A percentile compares a stretch with the other conserved stretches of the same genome.
These are phyloP conservation scores for Podaxis rugospora DNA, from an alignment of 768 basidiomycete species.

Conservation along the genomic window DNA sequence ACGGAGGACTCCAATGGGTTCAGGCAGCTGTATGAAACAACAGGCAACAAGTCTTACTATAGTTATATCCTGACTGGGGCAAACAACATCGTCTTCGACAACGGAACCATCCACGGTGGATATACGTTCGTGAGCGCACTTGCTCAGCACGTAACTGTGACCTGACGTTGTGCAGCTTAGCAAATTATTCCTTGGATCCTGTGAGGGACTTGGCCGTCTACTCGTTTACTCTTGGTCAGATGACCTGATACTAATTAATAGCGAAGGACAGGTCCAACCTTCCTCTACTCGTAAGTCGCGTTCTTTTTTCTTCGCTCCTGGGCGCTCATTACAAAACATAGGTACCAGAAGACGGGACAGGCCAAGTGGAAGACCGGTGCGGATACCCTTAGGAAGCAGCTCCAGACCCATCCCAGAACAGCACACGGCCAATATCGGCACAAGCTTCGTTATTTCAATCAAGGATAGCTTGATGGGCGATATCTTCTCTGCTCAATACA, in stretches of 20 bases:
- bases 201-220: conserved; percentile 21
- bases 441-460: conserved; percentile 35
- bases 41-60: conserved; percentile 37
- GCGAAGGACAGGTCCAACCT: conserved; percentile 32
- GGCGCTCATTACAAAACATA: conserved; percentile 10
- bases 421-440: conserved; percentile 44
- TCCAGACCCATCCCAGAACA: conserved; percentile 38
- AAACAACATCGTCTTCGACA: conserved; percentile 32
- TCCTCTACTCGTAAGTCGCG: conserved; percentile 30
- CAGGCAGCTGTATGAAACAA: conserved; percentile 31
- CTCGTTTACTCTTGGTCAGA: neutral
- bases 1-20: conserved; percentile 38
- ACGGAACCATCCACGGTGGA: conserved; percentile 33
- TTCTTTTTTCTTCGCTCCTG: neutral
- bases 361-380: conserved; percentile 40
- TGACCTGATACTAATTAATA: neutral
- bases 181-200: conserved; percentile 31
- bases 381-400: conserved; percentile 31
- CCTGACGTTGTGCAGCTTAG: conserved; percentile 17
- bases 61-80: conserved; percentile 35
- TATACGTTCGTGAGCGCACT: conserved; percentile 29
- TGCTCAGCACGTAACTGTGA: neutral
- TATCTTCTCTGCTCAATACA: conserved; percentile 39
- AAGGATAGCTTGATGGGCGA: conserved; percentile 45
- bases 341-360: conserved; percentile 29